Conservation (phyloP, 441 rosid genomes). For the Populus hybrid region DNA sequence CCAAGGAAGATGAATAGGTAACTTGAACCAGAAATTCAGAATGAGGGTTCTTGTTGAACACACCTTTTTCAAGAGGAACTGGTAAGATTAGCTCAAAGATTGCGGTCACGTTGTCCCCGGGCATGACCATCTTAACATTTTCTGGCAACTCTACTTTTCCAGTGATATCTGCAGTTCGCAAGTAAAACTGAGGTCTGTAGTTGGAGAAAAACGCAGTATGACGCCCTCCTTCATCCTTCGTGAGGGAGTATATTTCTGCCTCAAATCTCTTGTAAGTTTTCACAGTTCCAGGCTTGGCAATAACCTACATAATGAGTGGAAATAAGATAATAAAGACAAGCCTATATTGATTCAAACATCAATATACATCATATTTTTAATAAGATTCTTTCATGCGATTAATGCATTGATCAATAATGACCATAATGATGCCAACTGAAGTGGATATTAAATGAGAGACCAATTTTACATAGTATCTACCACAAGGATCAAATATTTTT, state of each 20-base stretch:
- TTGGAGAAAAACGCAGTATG: conserved; percentile 87
- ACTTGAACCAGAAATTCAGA: not conserved
- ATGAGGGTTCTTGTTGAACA: not conserved
- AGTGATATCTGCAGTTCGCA: conserved; percentile 96
- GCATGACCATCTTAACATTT: conserved; percentile 89
- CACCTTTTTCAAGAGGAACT: conserved; percentile 65
- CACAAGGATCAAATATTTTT: not conserved
- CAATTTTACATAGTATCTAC: not conserved
- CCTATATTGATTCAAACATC: not conserved
- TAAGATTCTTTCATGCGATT: not conserved
- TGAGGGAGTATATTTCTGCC: conserved; percentile 94
- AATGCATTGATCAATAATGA: not conserved
- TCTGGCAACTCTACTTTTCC: conserved; percentile 91
- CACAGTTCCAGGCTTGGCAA: conserved; percentile 86
- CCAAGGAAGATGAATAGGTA: not conserved
- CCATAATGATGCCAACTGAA: not conserved
- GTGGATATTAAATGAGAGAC: not conserved
- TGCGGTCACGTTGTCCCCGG: conserved; percentile 81
- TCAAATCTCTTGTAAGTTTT: conserved; percentile 85
- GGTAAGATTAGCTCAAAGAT: conserved; percentile 55
- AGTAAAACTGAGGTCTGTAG: conserved; percentile 91
- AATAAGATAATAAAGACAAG: not conserved
- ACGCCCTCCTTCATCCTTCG: conserved; percentile 97
- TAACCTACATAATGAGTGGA: conserved; percentile 43
- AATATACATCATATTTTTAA: not conserved